Evolutionary conservation across 176 grass and related monocot genomes (phyloP).

Genomic region (Puccinellia tenuiflora): DNA sequence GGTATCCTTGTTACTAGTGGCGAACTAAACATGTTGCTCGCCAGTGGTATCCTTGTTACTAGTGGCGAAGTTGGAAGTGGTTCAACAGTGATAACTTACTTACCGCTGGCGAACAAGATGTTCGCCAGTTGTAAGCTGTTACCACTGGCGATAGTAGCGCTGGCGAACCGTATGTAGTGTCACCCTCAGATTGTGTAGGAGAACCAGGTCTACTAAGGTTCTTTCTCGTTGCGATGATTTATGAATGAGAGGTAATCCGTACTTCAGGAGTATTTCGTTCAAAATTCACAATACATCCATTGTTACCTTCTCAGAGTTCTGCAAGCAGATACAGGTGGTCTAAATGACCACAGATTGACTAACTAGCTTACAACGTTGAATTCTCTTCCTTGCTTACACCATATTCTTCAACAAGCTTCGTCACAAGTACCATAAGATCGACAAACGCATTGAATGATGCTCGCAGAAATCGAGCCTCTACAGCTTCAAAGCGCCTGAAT

Average conservation of each 20-base stretch:
- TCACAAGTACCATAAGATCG: slow-evolving; percentile 65
- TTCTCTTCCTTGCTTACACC: slow-evolving; percentile 12
- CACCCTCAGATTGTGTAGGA: not conserved
- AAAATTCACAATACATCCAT: not conserved
- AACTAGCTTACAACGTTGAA: not conserved
- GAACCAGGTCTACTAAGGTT: not conserved
- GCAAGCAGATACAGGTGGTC: not conserved
- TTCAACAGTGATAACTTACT: too few relatives aligned
- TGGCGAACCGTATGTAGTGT: too few relatives aligned
- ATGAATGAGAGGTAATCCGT: not conserved
- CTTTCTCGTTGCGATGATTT: not conserved
- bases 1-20: too few relatives aligned
- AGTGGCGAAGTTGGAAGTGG: too few relatives aligned
- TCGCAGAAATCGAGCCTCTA: slow-evolving; percentile 78
- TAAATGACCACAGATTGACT: not conserved
- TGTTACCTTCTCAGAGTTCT: not conserved
- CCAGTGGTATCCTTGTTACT: too few relatives aligned
- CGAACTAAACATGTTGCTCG: too few relatives aligned
- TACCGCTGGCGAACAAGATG: too few relatives aligned
- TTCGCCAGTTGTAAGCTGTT: too few relatives aligned
- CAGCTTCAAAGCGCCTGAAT: slow-evolving; percentile 72
- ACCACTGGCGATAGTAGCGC: too few relatives aligned
- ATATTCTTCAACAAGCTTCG: slow-evolving; percentile 78
- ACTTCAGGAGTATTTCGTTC: not conserved
- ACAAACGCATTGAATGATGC: slow-evolving; percentile 84